Conservation (phyloP, 768 basidiomycete genomes). For the Boletus vinaceobasis region DNA sequence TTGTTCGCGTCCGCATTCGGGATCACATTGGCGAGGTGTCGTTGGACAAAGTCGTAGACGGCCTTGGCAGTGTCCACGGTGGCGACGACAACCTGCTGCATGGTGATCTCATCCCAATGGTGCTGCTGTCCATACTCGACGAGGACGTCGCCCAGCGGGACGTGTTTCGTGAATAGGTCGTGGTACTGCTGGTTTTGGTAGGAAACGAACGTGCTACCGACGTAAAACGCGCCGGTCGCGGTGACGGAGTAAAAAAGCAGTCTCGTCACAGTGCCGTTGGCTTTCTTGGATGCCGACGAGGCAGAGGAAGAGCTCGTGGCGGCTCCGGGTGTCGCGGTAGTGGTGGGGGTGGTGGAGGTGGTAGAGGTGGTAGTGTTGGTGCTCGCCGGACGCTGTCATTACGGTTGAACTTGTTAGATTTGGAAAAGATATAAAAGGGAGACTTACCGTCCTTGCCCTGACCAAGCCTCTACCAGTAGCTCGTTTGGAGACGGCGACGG, state of each 20-base stretch:
- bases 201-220: constrained; percentile 74
- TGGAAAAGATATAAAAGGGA: background rate
- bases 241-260: constrained; percentile 67
- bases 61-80: constrained; percentile 47
- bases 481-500: constrained; percentile 53
- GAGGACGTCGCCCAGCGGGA: constrained; percentile 75
- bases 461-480: constrained; percentile 45
- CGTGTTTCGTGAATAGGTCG: constrained; percentile 77
- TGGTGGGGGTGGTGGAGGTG: constrained; percentile 29
- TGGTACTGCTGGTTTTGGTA: constrained; percentile 78
- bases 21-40: constrained; percentile 42
- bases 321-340: constrained; percentile 28
- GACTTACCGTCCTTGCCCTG: constrained; percentile 57
- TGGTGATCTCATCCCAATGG: constrained; percentile 74
- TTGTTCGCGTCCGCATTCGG: constrained; percentile 27
- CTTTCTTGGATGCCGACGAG: constrained; percentile 43
- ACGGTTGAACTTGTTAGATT: background rate
- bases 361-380: constrained; percentile 46
- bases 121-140: constrained; percentile 78
- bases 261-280: constrained; percentile 51
- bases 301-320: constrained; percentile 17
- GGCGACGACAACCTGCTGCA: constrained; percentile 53
- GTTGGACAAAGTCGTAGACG: constrained; percentile 49
- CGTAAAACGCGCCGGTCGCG: constrained; percentile 74
- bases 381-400: constrained; percentile 50